Evolutionary conservation across 345 rosid species (phyloP), one percentile per base, ranked within the genome.

Genomic region (Noccaea caerulescens): DNA sequence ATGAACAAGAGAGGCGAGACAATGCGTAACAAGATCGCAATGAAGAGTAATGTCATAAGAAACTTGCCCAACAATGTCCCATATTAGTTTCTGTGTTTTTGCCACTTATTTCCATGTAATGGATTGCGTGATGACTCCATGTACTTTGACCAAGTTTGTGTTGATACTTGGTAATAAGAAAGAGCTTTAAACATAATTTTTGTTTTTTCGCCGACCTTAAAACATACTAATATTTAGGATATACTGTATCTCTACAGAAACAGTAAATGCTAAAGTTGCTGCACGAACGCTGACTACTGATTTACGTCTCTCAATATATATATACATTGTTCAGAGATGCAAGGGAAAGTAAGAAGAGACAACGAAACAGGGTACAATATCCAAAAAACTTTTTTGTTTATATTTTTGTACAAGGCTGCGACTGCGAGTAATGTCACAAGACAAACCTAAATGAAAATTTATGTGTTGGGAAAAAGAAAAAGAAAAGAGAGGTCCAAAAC

Each of bases 11-110:
- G 86, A 16, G 83, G 69, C n/a, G 96, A 91, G 80, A 77, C 84
- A 0, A 88, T 86, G 93, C 91, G 92, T 41, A 59, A 80, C 34
- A 94, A 89, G 80, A 74, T 92, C 2, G 97, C 85, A 44, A 67
- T 88, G 90, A 92, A 94, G 84, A 92, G 66, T 79, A 94, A 89
- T 45, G 82, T 86, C 63, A 88, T 92, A 11, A 78, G 91, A 58
- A 89, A 94, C 77, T 80, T 91, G 78, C 97, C 98, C 7, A 94
- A 85, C 68, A 91, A 91, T 56, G 98, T 87, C 56, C 78, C 88
- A 0, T 82, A 85, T 76, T 87, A 88, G 84, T 55, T 5, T 16
- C 39, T 30, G 27, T 11, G 30, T 43, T 52, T 44, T 44, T 37
- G 14, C 5, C 4, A 38, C 53, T 49, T 50, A 13, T 27, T 27